These are phyloP conservation scores for Nothomitra cinnamomea DNA, from an alignment of 2,329 filamentous ascomycete species.

Conservation along the genomic window DNA sequence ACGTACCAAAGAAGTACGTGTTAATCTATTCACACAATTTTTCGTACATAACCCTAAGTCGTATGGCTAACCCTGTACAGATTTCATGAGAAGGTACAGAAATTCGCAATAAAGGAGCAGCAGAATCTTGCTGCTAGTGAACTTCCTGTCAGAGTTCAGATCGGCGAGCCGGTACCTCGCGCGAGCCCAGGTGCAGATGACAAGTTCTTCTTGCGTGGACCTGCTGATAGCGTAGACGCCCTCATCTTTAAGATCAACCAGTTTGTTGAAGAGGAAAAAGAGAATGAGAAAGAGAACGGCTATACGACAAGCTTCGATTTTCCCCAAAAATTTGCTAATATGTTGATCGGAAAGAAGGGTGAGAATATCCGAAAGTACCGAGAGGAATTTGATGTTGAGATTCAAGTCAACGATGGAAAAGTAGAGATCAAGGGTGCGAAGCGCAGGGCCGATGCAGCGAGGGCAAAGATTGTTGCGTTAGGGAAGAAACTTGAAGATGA, in stretches of 20 bases:
- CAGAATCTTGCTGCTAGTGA: conserved; percentile 27
- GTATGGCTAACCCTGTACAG: conserved; percentile 10
- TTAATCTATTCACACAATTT: background rate
- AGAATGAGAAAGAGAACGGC: conserved; percentile 85
- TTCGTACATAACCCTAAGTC: too few species aligned
- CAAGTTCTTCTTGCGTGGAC: conserved; percentile 58
- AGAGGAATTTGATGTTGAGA: conserved; percentile 54
- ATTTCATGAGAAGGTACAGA: conserved; percentile 46
- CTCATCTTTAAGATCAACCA: conserved; percentile 55
- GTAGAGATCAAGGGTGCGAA: conserved; percentile 92
- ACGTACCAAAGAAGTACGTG: conserved; percentile 14
- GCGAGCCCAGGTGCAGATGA: conserved; percentile 32
- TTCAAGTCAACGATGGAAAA: conserved; percentile 86
- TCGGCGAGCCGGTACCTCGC: conserved; percentile 29
- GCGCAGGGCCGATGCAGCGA: conserved; percentile 80
- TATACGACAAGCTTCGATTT: conserved; percentile 81
- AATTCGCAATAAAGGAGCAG: conserved; percentile 41
- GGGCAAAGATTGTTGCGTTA: conserved; percentile 61
- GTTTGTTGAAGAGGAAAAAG: conserved; percentile 75
- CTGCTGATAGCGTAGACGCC: conserved; percentile 51
- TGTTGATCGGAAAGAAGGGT: conserved; percentile 51
- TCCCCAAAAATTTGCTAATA: conserved; percentile 85
- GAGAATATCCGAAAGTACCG: conserved; percentile 53
- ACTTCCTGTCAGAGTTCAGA: conserved; percentile 39
- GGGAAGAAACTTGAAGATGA: conserved; percentile 81